phyloP scores from a whole-genome alignment of 345 rosid species.

The Abelmoschus esculentus region DNA sequence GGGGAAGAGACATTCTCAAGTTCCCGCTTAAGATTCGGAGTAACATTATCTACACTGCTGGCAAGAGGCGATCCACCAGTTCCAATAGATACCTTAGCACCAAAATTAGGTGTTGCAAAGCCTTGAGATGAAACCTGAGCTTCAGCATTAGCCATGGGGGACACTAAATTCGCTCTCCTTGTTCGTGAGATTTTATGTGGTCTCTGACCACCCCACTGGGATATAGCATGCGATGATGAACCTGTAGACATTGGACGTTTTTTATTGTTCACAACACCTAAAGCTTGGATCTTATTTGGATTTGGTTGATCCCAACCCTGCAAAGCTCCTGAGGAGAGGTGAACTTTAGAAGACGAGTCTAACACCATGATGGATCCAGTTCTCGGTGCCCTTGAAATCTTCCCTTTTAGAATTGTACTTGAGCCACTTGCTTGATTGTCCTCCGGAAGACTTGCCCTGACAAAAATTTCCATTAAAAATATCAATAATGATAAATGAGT shows the following conservation, averaged over 20 bases:
- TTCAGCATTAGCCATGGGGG: conserved; percentile 56
- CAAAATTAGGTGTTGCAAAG: conserved; percentile 47
- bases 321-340: conserved; percentile 42
- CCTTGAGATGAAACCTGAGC: conserved; percentile 48
- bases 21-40: conserved; percentile 54
- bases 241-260: conserved; percentile 35
- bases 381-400: conserved; percentile 59
- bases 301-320: conserved; percentile 52
- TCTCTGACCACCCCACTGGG: conserved; percentile 93
- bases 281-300: conserved; percentile 29
- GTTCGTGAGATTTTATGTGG: conserved; percentile 77
- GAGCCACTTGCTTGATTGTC: conserved; percentile 47
- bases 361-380: conserved; percentile 55
- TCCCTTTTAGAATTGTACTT: conserved; percentile 47
- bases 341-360: conserved; percentile 58
- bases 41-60: conserved; percentile 30
- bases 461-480: conserved; percentile 12
- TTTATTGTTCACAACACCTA: conserved; percentile 35
- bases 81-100: conserved; percentile 48
- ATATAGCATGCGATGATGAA: conserved; percentile 69
- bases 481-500: conserved; percentile 12
- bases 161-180: conserved; percentile 66
- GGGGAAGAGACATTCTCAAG: conserved; percentile 54
- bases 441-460: conserved; percentile 56
- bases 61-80: conserved; percentile 37